Base-by-base conservation (phyloP, 129 eudicot species). In the Flaveria linearis region DNA sequence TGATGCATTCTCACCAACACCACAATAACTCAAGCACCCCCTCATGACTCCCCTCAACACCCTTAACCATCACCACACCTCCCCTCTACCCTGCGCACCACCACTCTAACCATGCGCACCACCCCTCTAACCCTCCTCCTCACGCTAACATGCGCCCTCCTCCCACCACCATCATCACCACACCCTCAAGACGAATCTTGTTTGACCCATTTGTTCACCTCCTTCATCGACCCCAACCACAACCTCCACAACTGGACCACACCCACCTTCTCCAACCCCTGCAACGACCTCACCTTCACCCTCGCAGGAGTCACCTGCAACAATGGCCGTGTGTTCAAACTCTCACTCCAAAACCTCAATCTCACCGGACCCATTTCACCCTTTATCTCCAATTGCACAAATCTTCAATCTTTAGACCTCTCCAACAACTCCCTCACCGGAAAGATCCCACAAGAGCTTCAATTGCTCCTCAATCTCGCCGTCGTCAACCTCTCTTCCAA, bases 271-370 rank as follows among this genome's bases (percentile, higher is more conserved):
- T 63, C 87, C 15, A 86, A 85, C 87, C 97, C 96, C 30, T 92
- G 97, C 68, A 11, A 65, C 26, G 96, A 88, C 5, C 86, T 83
- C 88, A 85, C 76, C 55, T 85, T 90, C 50, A 77, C 58, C 72
- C 86, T 89, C 76, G 78, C 76, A 52, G 96, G 97, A 15, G 89
- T 90, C 68, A 92, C 91, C 65, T 92, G 97, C 81, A 92, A 89
- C 86, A 92, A 92, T 49, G 96, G 96, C 80, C 89, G 97, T 26
- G 79, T 92, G 68, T 89, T 82, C 86, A 88, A 88, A 61, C 88
- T 92, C 64, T 85, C 97, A 52, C 89, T 92, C 77, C 69, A 91
- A 2, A 82, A 79, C 72, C 89, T 92, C 74, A 25, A 84, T 8
- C 89, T 92, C 18, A 45, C 45, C 7, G 97, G 97, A 79, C 13